A percentile compares a stretch with the other conserved stretches of the same genome.
Evolutionary conservation across 192 early-diverging fungal species (phyloP).

Genomic region (Coemansia sp.): DNA sequence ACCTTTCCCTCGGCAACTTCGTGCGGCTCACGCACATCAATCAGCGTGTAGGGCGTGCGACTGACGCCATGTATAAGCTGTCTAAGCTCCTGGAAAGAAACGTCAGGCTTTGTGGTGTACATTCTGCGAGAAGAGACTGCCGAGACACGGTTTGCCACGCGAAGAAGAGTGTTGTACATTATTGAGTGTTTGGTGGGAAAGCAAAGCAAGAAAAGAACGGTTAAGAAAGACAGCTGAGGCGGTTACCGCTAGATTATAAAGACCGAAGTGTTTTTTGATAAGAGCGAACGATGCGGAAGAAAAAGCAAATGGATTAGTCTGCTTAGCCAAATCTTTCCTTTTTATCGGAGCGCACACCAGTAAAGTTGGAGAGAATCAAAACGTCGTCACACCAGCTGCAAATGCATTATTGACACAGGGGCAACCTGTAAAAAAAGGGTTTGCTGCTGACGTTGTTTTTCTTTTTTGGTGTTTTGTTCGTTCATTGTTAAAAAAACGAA

Average conservation of each 20-base stretch:
- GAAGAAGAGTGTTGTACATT: slow-evolving; percentile 5
- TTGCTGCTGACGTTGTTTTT: too few relatives aligned
- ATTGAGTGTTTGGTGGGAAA: not conserved
- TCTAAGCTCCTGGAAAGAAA: slow-evolving; percentile 46
- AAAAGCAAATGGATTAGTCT: not conserved
- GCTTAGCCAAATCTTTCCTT: too few relatives aligned
- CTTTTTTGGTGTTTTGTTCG: too few relatives aligned
- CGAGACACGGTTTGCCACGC: slow-evolving; percentile 1
- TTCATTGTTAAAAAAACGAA: too few relatives aligned
- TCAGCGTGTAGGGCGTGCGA: slow-evolving; percentile 50
- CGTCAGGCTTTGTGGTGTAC: slow-evolving; percentile 46
- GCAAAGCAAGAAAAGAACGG: not conserved
- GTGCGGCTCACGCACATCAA: slow-evolving; percentile 68
- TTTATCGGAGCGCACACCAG: too few relatives aligned
- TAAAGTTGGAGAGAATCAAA: too few relatives aligned
- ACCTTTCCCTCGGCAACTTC: slow-evolving; percentile 64
- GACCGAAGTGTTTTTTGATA: not conserved
- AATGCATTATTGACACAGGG: too few relatives aligned
- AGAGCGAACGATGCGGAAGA: not conserved
- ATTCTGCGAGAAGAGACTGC: slow-evolving; percentile 13
- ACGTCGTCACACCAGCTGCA: too few relatives aligned
- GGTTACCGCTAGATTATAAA: not conserved
- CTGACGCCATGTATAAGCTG: slow-evolving; percentile 47
- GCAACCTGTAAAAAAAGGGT: too few relatives aligned
- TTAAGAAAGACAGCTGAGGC: not conserved